Evolutionary conservation across 2,329 filamentous ascomycete species (phyloP), one percentile per base, ranked within the genome.

Genomic region (Fusarium sp.): DNA sequence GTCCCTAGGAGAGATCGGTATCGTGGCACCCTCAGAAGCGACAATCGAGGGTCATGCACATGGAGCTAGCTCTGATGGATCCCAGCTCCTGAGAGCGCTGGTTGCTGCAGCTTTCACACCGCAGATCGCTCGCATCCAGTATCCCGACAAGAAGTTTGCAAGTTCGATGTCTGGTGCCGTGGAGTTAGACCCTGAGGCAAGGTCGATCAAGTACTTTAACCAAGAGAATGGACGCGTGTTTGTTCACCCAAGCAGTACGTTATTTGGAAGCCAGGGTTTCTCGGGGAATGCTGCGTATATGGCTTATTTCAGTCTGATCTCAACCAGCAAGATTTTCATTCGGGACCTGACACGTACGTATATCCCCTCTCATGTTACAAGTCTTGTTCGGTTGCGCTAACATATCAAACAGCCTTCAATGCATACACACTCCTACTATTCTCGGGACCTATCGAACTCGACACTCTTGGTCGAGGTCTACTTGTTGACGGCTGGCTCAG

Each of bases 71-170:
- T 59, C 68, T 9, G 75, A 80, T 15, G 84, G 84, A 17, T 79
- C 81, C 24, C 82, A 87, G 20, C 87, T 95, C 32, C 84, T 94
- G 26, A 90, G 92, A 28, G 92, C 92, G 3, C 84, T 95, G 30
- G 89, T 94, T 32, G 92, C 92, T 8, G 92, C 91, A 8, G 91
- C 93, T 7, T 94, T 94, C 81, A 89, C 90, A 36, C 96, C 96
- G 0, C 96, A 98, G 82, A 91, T 98, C 73, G 95, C 95, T 20
- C 91, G 95, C 60, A 98, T 99, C 79, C 92, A 95, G 74, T 94
- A 98, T 76, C 96, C 96, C 0, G 94, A 98, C 83, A 97, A 97
- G 85, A 98, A 98, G 82, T 99, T 97, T 82, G 93, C 94, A 18
- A 91, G 92, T 41, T 94, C 94, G 6, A 90, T 97, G 72, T 94